A percentile compares a stretch with the other conserved stretches of the same genome.
These are phyloP conservation scores for Dalbergia oliveri DNA, from an alignment of 306 rosid species.

Conservation along the genomic window DNA sequence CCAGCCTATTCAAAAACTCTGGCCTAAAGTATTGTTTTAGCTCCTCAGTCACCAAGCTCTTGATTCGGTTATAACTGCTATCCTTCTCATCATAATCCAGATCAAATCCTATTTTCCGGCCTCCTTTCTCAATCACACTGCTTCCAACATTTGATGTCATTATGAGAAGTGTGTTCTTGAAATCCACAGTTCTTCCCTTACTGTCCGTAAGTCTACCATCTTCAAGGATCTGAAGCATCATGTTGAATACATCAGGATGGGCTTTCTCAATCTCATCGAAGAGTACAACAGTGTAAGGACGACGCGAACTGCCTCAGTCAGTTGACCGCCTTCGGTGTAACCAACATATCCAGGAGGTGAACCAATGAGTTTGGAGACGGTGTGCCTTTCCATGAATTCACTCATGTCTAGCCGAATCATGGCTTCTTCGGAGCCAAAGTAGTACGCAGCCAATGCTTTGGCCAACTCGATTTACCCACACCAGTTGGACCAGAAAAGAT, in stretches of 20 bases:
- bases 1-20: slow-evolving; percentile 91
- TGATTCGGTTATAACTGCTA: slow-evolving; percentile 87
- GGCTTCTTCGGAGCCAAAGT: slow-evolving; percentile 97
- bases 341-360: slow-evolving; percentile 99
- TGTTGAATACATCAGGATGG: slow-evolving; percentile 97
- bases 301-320: slow-evolving; percentile 97
- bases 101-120: slow-evolving; percentile 86
- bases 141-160: slow-evolving; percentile 99
- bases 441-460: slow-evolving; percentile 94
- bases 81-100: slow-evolving; percentile 95
- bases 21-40: slow-evolving; percentile 94
- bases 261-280: slow-evolving; percentile 99
- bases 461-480: slow-evolving; percentile 97
- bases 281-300: slow-evolving; percentile 94
- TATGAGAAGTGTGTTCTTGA: slow-evolving; percentile 92
- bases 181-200: slow-evolving; percentile 95
- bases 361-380: slow-evolving; percentile 95
- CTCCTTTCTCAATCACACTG: slow-evolving; percentile 98
- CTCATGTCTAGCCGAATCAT: slow-evolving; percentile 99
- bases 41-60: slow-evolving; percentile 97
- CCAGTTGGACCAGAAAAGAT: slow-evolving; percentile 99
- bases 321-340: slow-evolving; percentile 98
- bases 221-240: slow-evolving; percentile 99
- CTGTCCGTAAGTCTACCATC: slow-evolving; percentile 96
- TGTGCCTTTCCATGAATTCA: slow-evolving; percentile 98